Base-by-base conservation (phyloP, 306 rosid species). In the Prunus mira region DNA sequence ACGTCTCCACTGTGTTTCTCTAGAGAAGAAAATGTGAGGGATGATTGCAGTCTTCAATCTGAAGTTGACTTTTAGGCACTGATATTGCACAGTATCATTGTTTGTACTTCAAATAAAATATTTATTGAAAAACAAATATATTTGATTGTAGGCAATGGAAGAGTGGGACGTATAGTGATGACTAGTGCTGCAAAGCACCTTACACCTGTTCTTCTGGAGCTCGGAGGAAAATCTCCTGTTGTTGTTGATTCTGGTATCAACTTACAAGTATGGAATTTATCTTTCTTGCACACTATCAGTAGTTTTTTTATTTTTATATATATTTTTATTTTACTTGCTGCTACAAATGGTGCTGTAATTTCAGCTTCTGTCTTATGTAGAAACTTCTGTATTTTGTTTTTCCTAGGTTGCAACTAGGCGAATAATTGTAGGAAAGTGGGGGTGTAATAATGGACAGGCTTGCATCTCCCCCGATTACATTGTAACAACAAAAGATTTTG, bases 171-270 rank as follows among this genome's bases (percentile, higher is more conserved):
- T 55, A 73, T 92, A 75, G 96, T 96, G 79, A 92, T 96, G 99
- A 88, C 93, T 60, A 96, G 98, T 75, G 99, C 99, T 80, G 96
- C 97, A 8, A 92, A 89, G 82, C 97, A 96, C 87, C 98, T 96
- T 78, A 96, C 99, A 45, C 99, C 99, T 60, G 98, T 96, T 72
- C 88, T 91, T 73, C 77, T 96, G 84, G 99, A 96, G 88, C 99
- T 96, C 47, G 99, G 99, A 80, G 99, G 99, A 86, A 96, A 96
- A 82, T 91, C 86, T 78, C 99, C 99, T 1, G 93, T 80, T 73
- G 75, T 96, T 68, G 98, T 96, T 65, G 99, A 96, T 84, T 88
- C 94, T 54, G 60, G 63, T 82, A 87, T 88, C 58, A 88, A 93
- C 84, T 84, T 92, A 66, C 77, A 81, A 78, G 99, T 96, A 80